Percentiles rank a stretch among this genome's conserved stretches.
These are phyloP conservation scores for Pelargonium myrrhifolium DNA, from an alignment of 441 rosid species.

Conservation along the genomic window DNA sequence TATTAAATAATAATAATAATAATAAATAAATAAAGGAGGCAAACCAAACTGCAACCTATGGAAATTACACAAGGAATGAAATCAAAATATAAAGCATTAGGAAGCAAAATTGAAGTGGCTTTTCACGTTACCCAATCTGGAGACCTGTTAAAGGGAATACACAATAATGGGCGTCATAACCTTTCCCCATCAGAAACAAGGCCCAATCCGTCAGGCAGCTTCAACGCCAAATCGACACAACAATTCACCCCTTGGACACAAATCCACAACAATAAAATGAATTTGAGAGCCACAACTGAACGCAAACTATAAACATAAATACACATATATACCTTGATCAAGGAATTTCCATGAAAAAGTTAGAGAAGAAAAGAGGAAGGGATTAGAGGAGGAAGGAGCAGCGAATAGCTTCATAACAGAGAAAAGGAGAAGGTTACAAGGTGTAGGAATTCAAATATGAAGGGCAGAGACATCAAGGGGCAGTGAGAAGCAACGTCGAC, in stretches of 20 bases:
- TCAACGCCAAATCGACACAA: not conserved
- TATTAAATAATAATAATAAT: not conserved
- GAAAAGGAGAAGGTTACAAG: not conserved
- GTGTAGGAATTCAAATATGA: not conserved
- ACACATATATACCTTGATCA: slow-evolving; percentile 1
- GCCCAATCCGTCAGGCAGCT: not conserved
- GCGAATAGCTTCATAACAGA: slow-evolving; percentile 5
- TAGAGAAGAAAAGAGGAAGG: not conserved
- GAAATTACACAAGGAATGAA: not conserved
- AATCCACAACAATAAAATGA: not conserved
- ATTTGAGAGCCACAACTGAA: not conserved
- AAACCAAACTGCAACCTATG: not conserved
- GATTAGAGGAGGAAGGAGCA: not conserved
- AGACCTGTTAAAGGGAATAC: slow-evolving; percentile 5
- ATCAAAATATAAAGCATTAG: not conserved
- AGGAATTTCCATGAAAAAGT: not conserved
- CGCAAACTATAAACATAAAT: not conserved
- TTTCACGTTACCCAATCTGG: slow-evolving; percentile 8
- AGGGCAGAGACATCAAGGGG: slow-evolving; percentile 5
- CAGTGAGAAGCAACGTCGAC: slow-evolving; percentile 5
- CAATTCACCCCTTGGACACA: slow-evolving; percentile 1
- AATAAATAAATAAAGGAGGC: not conserved
- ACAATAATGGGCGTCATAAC: not conserved
- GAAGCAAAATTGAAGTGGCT: not conserved
- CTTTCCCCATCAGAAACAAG: slow-evolving; percentile 3